Conservation (phyloP, 495 filamentous ascomycete species). For the Aspergillus ostianus region DNA sequence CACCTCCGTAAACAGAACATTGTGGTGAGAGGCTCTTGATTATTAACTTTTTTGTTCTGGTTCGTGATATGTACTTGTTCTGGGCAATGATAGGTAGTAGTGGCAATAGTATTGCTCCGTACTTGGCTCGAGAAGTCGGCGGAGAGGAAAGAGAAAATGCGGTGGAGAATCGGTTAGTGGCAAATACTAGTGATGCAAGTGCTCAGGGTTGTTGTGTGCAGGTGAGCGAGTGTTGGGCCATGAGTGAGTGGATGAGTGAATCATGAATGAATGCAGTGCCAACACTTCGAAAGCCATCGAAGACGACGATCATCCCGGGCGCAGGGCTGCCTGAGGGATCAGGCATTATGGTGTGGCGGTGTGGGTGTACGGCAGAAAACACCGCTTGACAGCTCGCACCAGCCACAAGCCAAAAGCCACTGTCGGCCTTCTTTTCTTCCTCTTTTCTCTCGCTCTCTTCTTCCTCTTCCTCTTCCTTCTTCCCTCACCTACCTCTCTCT, state of each 20-base stretch:
- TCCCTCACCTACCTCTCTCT: constrained; percentile 28
- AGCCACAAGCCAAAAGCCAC: constrained; percentile 14
- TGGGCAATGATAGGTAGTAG: too few relatives aligned
- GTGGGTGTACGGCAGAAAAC: neutral
- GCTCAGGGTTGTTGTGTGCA: neutral
- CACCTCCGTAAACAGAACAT: constrained; percentile 89
- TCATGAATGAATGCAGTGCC: neutral
- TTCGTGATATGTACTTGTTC: neutral
- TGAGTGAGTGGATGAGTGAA: neutral
- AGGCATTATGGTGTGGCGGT: neutral
- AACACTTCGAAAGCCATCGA: neutral
- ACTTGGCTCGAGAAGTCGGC: neutral
- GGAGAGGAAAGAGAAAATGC: neutral
- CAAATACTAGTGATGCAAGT: neutral
- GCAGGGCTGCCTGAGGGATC: neutral
- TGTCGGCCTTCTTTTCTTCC: constrained; percentile 23
- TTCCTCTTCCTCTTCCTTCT: constrained; percentile 26
- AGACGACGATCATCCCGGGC: too few relatives aligned
- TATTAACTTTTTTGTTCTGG: neutral
- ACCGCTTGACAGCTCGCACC: constrained; percentile 6
- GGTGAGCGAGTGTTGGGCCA: neutral
- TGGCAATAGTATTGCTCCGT: too few relatives aligned
- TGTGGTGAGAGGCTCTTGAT: constrained; percentile 14
- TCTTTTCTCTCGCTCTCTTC: constrained; percentile 19
- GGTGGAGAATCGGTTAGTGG: neutral